Evolutionary conservation across 495 filamentous ascomycete genomes (phyloP), one percentile per base, ranked within the genome.

Genomic region (Penicillium coffeae): DNA sequence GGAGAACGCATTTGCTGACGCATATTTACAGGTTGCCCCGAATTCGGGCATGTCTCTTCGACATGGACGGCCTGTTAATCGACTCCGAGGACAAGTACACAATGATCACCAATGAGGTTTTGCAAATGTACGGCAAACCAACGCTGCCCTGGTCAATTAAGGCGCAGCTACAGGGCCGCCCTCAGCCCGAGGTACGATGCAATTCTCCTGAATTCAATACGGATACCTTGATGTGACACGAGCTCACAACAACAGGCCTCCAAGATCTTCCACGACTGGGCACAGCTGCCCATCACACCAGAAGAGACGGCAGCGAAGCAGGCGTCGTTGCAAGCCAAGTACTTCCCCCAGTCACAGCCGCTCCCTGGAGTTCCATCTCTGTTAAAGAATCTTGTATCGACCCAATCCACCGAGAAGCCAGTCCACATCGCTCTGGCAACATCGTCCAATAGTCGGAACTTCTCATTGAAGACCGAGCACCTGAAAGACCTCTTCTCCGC

Each of bases 21-120:
- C 18, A 21, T 22, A n/a, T 30, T 47, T 21, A 42, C 33, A 87
- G 84, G 52, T 77, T 84, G 19, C 89, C 89, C 19, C 84, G 85
- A 38, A 80, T 97, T 47, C 81, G 89, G 47, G 93, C 93, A 49
- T 96, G 90, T 70, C 84, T 99, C 48, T 99, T 99, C 63, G 93
- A 98, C 76, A 95, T 98, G 90, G 93, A 98, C 63, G 93, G 93
- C 36, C 84, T 98, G 21, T 78, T 98, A 15, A 84, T 98, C 52
- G 84, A 97, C 69, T 89, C 89, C 13, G 93, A 99, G 60, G 94
- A 99, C 64, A 78, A 86, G 48, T 97, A 97, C 73, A 93, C 89
- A 0, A 63, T 79, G 19, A 86, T 85, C 66, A 86, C 88, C 21
- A 96, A 97, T 67, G 67, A 81, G 32, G 77, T 97, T 34, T 85